These are phyloP conservation scores for Poa pratensis DNA, from an alignment of 176 grass and related monocot genomes.

Conservation along the genomic window DNA sequence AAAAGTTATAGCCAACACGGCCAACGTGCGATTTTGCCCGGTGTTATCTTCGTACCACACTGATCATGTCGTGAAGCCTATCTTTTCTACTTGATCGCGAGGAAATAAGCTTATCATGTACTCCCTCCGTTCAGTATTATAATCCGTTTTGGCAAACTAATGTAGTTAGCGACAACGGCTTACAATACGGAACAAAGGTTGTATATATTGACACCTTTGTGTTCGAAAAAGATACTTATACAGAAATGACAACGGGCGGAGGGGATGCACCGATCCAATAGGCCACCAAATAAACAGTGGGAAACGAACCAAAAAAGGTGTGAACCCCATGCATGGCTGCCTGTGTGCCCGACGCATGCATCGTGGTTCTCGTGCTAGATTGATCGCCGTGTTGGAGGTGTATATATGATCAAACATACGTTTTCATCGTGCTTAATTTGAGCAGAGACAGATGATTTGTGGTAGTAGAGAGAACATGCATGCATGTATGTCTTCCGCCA, in stretches of 20 bases:
- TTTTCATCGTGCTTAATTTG: not conserved
- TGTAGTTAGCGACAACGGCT: no score
- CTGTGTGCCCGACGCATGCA: not conserved
- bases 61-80: not conserved
- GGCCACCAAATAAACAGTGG: not conserved
- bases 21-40: not conserved
- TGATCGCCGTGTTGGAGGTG: no score
- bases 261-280: not conserved
- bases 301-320: not conserved
- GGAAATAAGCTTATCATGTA: no score
- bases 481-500: not conserved
- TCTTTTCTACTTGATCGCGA: no score
- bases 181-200: no score
- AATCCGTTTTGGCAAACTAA: no score
- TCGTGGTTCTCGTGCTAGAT: not conserved
- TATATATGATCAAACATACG: not conserved
- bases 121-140: no score
- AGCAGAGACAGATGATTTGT: not conserved
- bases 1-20: not conserved
- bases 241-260: no score
- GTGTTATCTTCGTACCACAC: not conserved
- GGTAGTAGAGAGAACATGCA: not conserved
- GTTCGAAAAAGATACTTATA: no score
- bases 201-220: no score
- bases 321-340: not conserved